Base-by-base conservation (phyloP, 2,329 filamentous ascomycete genomes). In the Xylariaceae sp. region DNA sequence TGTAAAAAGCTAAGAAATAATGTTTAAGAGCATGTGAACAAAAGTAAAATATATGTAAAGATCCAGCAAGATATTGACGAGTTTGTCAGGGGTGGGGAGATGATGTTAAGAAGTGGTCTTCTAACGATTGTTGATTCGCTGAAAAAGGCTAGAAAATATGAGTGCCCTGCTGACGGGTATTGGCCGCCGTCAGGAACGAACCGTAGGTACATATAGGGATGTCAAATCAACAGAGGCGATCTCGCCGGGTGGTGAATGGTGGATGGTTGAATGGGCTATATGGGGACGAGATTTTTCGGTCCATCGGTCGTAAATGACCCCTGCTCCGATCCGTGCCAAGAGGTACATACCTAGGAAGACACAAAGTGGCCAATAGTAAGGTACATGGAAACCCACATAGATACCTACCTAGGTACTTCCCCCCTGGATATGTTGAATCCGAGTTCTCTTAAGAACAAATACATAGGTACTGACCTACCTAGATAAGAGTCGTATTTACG, bases 351-450 rank as follows among this genome's bases (percentile, higher is more conserved):
- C 5, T 37, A 37, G 32, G 9, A 37, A 37, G 9, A 37, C 12
- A 14, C 12, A 37, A 10, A 10, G 32, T 37, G 32, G 32, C 32
- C 32, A 37, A 37, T 37, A 10, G 26, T 10, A 6, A 10, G 26
- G 10, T 44, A 44, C 18, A 10, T 20, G 42, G 6, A 10, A 7
- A 20, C 10, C 18, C 20, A 19, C 10, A 20, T 44, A 44, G 16
- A 19, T 44, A 44, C 42, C 42, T 44, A 44, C n/a, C n/a, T 21
- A 44, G 42, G 42, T 44, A 44, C n/a, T 44, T n/a, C n/a, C n/a
- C n/a, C n/a, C n/a, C n/a, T n/a, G n/a, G n/a, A n/a, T n/a, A n/a
- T n/a, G n/a, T n/a, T n/a, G n/a, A n/a, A n/a, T n/a, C n/a, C n/a
- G n/a, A n/a, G n/a, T n/a, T n/a, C n/a, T n/a, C n/a, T n/a, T n/a